Conservation (phyloP, 306 rosid species). For the Cucurbita pepo region DNA sequence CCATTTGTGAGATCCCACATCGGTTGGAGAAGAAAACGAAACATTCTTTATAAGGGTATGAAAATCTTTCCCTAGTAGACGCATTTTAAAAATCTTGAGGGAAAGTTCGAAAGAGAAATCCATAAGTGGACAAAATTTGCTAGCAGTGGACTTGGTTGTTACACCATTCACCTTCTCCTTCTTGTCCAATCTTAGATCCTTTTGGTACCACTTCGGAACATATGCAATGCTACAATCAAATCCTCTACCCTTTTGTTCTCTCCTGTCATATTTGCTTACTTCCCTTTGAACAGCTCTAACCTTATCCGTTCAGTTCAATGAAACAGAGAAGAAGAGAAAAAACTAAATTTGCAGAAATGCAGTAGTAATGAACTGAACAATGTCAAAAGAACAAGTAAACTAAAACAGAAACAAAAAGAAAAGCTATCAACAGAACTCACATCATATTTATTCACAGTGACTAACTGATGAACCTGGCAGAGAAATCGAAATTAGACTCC, state of each 20-base stretch:
- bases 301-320: conserved; percentile 1
- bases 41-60: too few species aligned
- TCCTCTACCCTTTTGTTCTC: not conserved
- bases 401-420: not conserved
- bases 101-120: too few species aligned
- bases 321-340: not conserved
- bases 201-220: not conserved
- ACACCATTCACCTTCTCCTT: not conserved
- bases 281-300: not conserved
- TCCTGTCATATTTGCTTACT: not conserved
- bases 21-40: too few species aligned
- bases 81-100: too few species aligned
- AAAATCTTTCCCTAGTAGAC: too few species aligned
- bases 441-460: conserved; percentile 25
- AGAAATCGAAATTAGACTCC: not conserved
- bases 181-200: not conserved
- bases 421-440: conserved; percentile 4
- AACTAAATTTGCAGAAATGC: not conserved
- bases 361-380: not conserved
- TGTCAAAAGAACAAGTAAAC: not conserved
- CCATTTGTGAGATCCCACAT: not conserved
- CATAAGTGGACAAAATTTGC: too few species aligned
- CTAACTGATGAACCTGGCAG: conserved; percentile 16
- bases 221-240: not conserved
- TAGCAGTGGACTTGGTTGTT: too few species aligned